Evolutionary conservation across 208 protist species (phyloP).

Genomic region (Crithidia bombi): DNA sequence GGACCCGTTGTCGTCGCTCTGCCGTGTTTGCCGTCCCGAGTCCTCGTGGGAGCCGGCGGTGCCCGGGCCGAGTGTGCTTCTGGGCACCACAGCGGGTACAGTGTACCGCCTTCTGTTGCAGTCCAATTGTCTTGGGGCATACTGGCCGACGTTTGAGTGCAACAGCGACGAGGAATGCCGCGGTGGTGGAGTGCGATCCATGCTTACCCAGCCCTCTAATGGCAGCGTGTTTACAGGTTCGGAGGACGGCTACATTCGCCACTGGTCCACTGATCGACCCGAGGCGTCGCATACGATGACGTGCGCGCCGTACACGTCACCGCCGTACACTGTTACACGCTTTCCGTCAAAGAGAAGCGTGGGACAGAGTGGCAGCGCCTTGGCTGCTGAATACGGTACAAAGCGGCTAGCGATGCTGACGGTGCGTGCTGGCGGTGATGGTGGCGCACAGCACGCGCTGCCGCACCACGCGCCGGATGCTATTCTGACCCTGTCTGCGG

Average conservation of each 20-base stretch:
- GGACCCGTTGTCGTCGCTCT: conserved; percentile 38
- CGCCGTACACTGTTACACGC: conserved; percentile 32
- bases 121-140: conserved; percentile 1
- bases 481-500: conserved; percentile 54
- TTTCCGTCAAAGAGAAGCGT: neutral
- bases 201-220: conserved; percentile 52
- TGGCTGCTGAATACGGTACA: neutral
- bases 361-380: neutral
- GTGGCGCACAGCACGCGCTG: conserved; percentile 1
- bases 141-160: conserved; percentile 33
- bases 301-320: conserved; percentile 40
- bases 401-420: conserved; percentile 9
- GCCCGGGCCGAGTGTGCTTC: conserved; percentile 42
- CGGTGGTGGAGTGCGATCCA: conserved; percentile 29
- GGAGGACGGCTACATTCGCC: conserved; percentile 67
- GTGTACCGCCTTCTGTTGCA: conserved; percentile 39
- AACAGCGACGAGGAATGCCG: neutral
- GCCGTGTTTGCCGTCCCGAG: conserved; percentile 13
- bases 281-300: conserved; percentile 48
- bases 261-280: conserved; percentile 47
- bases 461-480: conserved; percentile 63
- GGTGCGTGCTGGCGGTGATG: conserved; percentile 4
- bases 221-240: conserved; percentile 61
- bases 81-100: conserved; percentile 41
- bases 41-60: conserved; percentile 16